These are phyloP conservation scores for Trichocomaceae sp. DNA, from an alignment of 2,329 filamentous ascomycete species.

Conservation along the genomic window DNA sequence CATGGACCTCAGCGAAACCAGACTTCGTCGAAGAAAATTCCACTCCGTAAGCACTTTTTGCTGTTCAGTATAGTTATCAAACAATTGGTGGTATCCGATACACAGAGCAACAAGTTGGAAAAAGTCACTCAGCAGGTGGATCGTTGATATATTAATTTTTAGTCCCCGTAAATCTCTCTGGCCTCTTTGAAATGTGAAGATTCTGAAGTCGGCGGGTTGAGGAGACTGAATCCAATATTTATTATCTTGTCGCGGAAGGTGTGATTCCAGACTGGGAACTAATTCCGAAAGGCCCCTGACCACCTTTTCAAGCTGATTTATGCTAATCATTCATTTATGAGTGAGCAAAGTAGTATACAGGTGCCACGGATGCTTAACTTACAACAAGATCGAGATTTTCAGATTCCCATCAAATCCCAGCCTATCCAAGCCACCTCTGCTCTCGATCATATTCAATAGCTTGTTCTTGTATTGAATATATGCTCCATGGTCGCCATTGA, in stretches of 20 bases:
- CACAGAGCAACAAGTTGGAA: slow-evolving; percentile 5
- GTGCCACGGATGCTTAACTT: neutral
- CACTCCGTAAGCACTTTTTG: slow-evolving; percentile 1
- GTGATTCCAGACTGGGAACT: neutral
- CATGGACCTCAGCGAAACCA: neutral
- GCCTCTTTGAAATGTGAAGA: slow-evolving; percentile 10
- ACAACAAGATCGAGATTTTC: slow-evolving; percentile 13
- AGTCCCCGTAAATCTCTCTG: neutral
- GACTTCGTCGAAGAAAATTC: slow-evolving; percentile 6
- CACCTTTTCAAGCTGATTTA: slow-evolving; percentile 4
- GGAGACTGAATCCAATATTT: neutral
- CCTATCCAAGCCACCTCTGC: slow-evolving; percentile 13
- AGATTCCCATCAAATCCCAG: slow-evolving; percentile 15
- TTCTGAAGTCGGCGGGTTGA: slow-evolving; percentile 5
- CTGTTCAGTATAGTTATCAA: neutral
- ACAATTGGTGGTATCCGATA: neutral
- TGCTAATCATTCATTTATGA: neutral
- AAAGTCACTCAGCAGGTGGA: slow-evolving; percentile 9
- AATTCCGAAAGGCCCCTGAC: neutral
- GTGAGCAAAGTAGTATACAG: neutral
- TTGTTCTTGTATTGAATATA: slow-evolving; percentile 13
- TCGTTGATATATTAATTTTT: neutral
- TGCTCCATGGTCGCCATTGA: slow-evolving; percentile 14
- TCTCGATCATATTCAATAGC: slow-evolving; percentile 6
- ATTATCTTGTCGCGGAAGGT: neutral